These are phyloP conservation scores for Spatholobus suberectus DNA, from an alignment of 306 rosid genomes.

Conservation along the genomic window DNA sequence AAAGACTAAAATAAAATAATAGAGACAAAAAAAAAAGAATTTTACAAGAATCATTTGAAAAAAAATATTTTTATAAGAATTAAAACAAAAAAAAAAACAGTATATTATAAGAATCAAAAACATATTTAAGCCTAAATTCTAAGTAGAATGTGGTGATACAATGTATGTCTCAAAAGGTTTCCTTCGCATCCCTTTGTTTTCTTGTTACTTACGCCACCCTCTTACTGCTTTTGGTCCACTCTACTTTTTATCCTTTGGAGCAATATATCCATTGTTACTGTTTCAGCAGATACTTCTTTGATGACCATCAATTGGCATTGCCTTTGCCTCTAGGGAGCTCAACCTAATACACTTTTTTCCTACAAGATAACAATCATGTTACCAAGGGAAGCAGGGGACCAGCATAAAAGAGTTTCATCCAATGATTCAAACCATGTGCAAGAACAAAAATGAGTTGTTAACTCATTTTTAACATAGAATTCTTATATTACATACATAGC, in stretches of 20 bases:
- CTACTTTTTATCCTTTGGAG: conserved; percentile 28
- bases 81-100: too few relatives aligned
- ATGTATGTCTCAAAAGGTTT: not conserved
- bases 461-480: conserved; percentile 1
- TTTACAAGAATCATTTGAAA: too few relatives aligned
- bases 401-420: conserved; percentile 27
- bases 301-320: conserved; percentile 28
- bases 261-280: not conserved
- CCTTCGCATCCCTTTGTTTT: conserved; percentile 29
- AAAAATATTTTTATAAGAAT: too few relatives aligned
- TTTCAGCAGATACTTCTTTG: conserved; percentile 9
- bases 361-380: conserved; percentile 28
- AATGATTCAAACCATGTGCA: conserved; percentile 55
- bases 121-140: too few relatives aligned
- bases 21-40: too few relatives aligned
- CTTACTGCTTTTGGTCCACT: conserved; percentile 18
- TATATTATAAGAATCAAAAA: too few relatives aligned
- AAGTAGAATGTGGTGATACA: conserved; percentile 15
- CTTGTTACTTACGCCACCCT: conserved; percentile 45
- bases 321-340: not conserved
- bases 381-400: conserved; percentile 37
- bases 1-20: too few relatives aligned
- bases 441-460: conserved; percentile 19
- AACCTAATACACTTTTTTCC: not conserved
- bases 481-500: not conserved